Percentiles rank a stretch among this genome's conserved stretches.
phyloP scores from a whole-genome alignment of 2,329 filamentous ascomycete species.

The Didymella exigua region DNA sequence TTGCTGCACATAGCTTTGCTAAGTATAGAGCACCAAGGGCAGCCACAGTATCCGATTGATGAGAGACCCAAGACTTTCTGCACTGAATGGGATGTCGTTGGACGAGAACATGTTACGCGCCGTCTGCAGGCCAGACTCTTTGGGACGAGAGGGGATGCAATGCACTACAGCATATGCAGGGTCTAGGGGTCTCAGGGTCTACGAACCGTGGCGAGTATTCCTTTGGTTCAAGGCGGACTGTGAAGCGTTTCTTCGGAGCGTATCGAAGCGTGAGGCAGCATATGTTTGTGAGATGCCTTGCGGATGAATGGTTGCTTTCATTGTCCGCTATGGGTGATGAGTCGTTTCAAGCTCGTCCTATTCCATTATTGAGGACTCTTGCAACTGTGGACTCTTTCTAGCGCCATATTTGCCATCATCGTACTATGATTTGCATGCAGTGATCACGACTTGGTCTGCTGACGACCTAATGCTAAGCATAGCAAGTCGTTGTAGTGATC shows the following conservation, averaged over 20 bases:
- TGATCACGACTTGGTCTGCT: neutral
- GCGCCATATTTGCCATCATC: slow-evolving; percentile 1
- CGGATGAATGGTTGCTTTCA: neutral
- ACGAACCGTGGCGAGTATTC: slow-evolving; percentile 15
- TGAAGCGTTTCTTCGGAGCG: neutral
- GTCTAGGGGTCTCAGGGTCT: slow-evolving; percentile 14
- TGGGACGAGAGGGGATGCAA: neutral
- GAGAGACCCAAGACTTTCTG: neutral
- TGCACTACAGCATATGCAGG: neutral
- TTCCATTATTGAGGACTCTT: neutral
- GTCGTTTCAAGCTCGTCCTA: neutral
- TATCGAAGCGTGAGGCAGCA: neutral
- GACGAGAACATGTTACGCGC: slow-evolving; percentile 15
- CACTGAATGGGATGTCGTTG: neutral
- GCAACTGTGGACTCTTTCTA: neutral
- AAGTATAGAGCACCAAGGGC: slow-evolving; percentile 10
- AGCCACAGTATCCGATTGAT: slow-evolving; percentile 6
- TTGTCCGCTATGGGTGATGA: neutral
- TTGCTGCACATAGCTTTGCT: slow-evolving; percentile 3
- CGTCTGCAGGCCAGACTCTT: slow-evolving; percentile 5
- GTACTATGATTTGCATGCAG: slow-evolving; percentile 1
- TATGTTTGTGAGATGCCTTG: neutral
- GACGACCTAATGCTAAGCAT: neutral
- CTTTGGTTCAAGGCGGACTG: neutral
- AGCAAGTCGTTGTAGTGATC: neutral